Base-by-base conservation (phyloP, 176 grass and related monocot species). In the Eragrostis curvula region DNA sequence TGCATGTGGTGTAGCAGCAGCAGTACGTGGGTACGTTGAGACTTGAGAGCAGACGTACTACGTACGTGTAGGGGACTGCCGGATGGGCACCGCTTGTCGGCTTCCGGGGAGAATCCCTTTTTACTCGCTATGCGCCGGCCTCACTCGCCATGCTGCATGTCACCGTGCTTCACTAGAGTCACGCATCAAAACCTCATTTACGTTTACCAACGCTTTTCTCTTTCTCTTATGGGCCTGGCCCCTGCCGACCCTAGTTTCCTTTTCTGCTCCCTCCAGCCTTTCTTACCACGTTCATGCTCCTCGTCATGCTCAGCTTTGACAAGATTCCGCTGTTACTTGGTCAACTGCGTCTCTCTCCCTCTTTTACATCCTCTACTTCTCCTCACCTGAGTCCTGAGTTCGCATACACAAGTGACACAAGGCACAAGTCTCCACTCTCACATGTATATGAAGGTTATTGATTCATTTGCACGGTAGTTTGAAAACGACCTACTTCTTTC, bases 31-130 rank as follows among this genome's bases (percentile, higher is more conserved):
- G 65, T 68, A 68, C 16, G 29, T 28, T 61, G 32, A 21, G 29
- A 50, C 13, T 27, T 29, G 6, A 4, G 3, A 36, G 32, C n/a
- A 36, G 32, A 36, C 32, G 32, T 36, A 36, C 32, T 36, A 17
- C 70, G n/a, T 5, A 3, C 18, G 13, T 23, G 52, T 27, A 14
- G 15, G 28, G 61, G 13, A 9, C 10, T 29, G 66, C 18, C 39
- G 30, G 68, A 68, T 81, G 79, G 56, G 67, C 15, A 8, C 41
- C 8, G 79, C 68, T 82, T 39, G 68, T 82, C 68, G 79, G 53
- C 68, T 44, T 61, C 53, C 79, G 12, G 79, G 68, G 68, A 59
- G 42, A 48, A 82, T 82, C n/a, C n/a, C n/a, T n/a, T n/a, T n/a
- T n/a, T n/a, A n/a, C n/a, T n/a, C 68, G 42, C 8, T 80, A 50